Percentiles rank a stretch among this genome's conserved stretches.
Evolutionary conservation across 148 eudicot species (phyloP).

Genomic region (Suaeda aralocaspica): DNA sequence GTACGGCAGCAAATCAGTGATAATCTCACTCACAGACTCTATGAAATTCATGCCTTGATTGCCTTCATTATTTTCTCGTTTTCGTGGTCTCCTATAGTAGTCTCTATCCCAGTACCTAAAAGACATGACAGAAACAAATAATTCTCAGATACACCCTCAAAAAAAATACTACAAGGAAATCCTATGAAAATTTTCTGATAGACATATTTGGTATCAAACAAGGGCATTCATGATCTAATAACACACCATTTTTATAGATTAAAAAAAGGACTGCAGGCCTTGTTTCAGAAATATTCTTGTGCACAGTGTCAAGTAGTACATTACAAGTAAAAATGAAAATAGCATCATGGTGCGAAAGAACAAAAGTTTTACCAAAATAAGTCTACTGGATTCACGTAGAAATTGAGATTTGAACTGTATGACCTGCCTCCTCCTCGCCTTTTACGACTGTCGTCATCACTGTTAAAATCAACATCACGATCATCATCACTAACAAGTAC

Average conservation of each 20-base stretch:
- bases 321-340: not conserved
- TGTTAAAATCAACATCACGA: conserved; percentile 23
- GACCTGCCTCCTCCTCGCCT: conserved; percentile 77
- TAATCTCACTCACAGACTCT: conserved; percentile 63
- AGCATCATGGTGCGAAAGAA: not conserved
- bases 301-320: not conserved
- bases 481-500: conserved; percentile 38
- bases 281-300: not conserved
- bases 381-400: conserved; percentile 53
- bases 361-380: conserved; percentile 63
- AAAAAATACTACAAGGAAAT: not conserved
- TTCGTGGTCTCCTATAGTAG: conserved; percentile 65
- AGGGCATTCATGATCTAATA: not conserved
- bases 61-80: conserved; percentile 47
- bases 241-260: too few relatives aligned
- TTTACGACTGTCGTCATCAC: conserved; percentile 68
- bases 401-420: conserved; percentile 49
- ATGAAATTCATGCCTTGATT: conserved; percentile 72
- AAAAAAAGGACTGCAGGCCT: not conserved
- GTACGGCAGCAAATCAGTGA: not conserved
- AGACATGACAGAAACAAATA: conserved; percentile 6
- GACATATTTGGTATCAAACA: not conserved
- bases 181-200: not conserved
- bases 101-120: conserved; percentile 95
- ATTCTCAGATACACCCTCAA: not conserved